Evolutionary conservation across 2,329 filamentous ascomycete species (phyloP), one percentile per base, ranked within the genome.

Genomic region (Penicillium aurantiogriseum): DNA sequence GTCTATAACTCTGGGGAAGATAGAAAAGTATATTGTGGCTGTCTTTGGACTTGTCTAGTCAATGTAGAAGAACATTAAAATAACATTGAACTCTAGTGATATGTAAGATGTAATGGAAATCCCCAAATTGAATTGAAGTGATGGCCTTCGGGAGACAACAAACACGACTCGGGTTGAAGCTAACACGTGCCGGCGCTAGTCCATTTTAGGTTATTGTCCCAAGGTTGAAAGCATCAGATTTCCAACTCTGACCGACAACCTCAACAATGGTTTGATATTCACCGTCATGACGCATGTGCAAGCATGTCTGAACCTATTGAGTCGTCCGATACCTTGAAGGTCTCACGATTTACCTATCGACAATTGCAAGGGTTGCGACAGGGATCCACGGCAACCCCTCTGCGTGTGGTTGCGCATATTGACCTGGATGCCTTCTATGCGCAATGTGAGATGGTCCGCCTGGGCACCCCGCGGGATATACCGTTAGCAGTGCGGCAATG

Each of bases 371-470:
- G 92, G 63, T 84, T 97, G 56, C 85, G 87, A 7, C 82, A 86
- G 10, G 91, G 84, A 64, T 86, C 85, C 35, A 81, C 87, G 0
- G 85, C 86, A 9, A 91, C 86, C 50, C 93, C 93, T 1, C 81
- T 99, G 36, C 87, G 94, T 45, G 89, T 95, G 29, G 86, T 97
- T 65, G 91, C 91, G 7, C 92, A 97, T 73, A 86, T 97, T 62
- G 94, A 99, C 69, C 86, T 99, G 58, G 94, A 99, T 83, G 93
- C 93, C 39, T 99, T 99, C 76, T 99, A 99, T 74, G 89, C 90
- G 4, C 94, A 99, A 79, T 97, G 92, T 71, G 94, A 99, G 77
- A 95, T 92, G 83, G 87, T 96, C 10, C 86, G 94, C 8, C 81
- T 97, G 44, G 87, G 87, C 13, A 79, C 90, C 11, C 79, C 88